These are phyloP conservation scores for Nitzschia inconspicua DNA, from an alignment of 108 stramenopile genomes.

Conservation along the genomic window DNA sequence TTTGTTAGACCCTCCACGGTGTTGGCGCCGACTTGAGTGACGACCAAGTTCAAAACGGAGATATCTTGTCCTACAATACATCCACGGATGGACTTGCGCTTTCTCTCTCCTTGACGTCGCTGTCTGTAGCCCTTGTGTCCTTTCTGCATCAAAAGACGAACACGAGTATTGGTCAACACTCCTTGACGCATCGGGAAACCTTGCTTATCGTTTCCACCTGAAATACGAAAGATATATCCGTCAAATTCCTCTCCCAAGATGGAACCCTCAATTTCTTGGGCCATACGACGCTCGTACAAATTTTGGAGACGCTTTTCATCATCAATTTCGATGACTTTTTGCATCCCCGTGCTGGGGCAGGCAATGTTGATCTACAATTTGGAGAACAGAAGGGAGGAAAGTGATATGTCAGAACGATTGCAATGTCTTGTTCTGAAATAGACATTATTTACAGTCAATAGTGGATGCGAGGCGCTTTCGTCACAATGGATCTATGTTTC, in stretches of 20 bases:
- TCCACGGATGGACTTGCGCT: constrained; percentile 99
- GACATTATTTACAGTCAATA: too few species aligned
- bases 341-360: constrained; percentile 93
- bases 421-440: too few species aligned
- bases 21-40: constrained; percentile 93
- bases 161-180: constrained; percentile 96
- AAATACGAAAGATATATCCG: constrained; percentile 97
- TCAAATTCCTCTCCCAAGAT: constrained; percentile 98
- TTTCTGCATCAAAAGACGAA: constrained; percentile 92
- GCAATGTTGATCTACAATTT: constrained; percentile 95
- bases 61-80: constrained; percentile 99
- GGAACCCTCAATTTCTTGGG: constrained; percentile 95
- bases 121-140: constrained; percentile 91
- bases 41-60: constrained; percentile 97
- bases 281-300: constrained; percentile 98
- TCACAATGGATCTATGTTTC: too few species aligned
- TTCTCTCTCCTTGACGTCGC: constrained; percentile 97
- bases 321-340: constrained; percentile 99
- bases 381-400: background rate
- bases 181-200: constrained; percentile 99
- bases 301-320: constrained; percentile 98
- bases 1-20: constrained; percentile 95
- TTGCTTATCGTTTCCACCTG: constrained; percentile 99
- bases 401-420: too few species aligned
- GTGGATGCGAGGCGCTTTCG: too few species aligned